Evolutionary conservation across 164 flowering plant genomes (phyloP).

Genomic region (Vitis riparia): DNA sequence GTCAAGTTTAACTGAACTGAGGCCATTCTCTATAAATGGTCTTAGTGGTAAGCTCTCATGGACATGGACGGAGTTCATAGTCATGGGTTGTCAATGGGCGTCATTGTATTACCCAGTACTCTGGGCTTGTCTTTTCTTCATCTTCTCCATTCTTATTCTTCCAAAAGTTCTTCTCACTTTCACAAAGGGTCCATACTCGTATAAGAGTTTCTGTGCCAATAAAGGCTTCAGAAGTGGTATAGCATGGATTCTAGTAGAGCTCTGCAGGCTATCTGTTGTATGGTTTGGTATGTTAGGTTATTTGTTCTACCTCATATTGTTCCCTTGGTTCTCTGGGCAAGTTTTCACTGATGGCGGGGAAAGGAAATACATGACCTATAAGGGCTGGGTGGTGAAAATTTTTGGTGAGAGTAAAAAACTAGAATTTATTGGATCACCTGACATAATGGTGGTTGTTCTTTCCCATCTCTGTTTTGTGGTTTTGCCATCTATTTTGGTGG

Average conservation of each 20-base stretch:
- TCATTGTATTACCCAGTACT: conserved; percentile 71
- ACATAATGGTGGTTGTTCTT: conserved; percentile 83
- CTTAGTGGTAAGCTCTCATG: conserved; percentile 51
- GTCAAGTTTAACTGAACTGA: conserved; percentile 47
- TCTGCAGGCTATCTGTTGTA: conserved; percentile 41
- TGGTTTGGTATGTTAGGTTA: conserved; percentile 63
- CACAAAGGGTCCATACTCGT: conserved; percentile 45
- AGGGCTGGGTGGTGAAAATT: conserved; percentile 68
- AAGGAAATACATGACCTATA: conserved; percentile 73
- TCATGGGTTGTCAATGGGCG: conserved; percentile 94
- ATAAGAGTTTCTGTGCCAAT: conserved; percentile 37
- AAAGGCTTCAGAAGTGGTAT: conserved; percentile 41
- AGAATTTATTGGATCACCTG: conserved; percentile 71
- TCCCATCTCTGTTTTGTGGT: conserved; percentile 72
- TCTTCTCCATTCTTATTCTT: conserved; percentile 49
- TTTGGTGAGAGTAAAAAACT: conserved; percentile 13
- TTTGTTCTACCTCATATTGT: conserved; percentile 54
- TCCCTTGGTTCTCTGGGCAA: conserved; percentile 84
- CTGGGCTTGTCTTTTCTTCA: conserved; percentile 41
- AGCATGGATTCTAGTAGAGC: conserved; percentile 55
- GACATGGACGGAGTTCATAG: conserved; percentile 87
- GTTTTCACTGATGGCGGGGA: conserved; percentile 56
- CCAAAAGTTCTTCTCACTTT: conserved; percentile 47
- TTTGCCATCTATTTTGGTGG: conserved; percentile 58
- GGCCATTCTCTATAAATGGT: conserved; percentile 87